Base-by-base conservation (phyloP, 345 rosid genomes). In the Noccaea bulbosa region DNA sequence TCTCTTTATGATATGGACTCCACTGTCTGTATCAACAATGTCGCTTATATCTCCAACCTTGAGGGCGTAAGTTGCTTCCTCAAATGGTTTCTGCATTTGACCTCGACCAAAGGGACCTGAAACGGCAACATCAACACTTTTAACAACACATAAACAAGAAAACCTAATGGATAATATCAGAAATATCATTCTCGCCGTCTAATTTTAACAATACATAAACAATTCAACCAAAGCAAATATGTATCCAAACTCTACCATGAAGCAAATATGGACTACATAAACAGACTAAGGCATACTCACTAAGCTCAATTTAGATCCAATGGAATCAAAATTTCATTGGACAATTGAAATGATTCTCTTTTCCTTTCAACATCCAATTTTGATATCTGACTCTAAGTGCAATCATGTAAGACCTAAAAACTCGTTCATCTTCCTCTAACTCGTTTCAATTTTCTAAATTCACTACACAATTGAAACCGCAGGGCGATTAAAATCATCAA, bases 81-180 rank as follows among this genome's bases (percentile, higher is more conserved):
- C 99, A 41, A 94, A 94, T 48, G 99, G 93, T 84, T 86, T 94
- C 78, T 94, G 97, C 99, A 94, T 94, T 85, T 89, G 95, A 20
- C 99, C 99, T 47, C 81, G 69, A 14, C 97, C 93, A 68, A 94
- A 94, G 15, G 89, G 81, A 68, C 98, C 97, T 91, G 84, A 46
- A 14, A 55, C 63, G 53, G 11, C 33, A 67, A 24, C 50, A 61
- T 60, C 15, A 1, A 12, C 61, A 67, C 2, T 16, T 40, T 32
- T 27, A 27, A 27, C 4, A 27, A 27, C 30, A 27, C 3, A 27
- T 27, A 27, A 27, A 27, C 30, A 27, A 27, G 30, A 27, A 27
- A 27, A 27, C 30, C 30, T 27, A 27, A 27, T 27, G 30, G 30
- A 27, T 20, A 20, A 20, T 20, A 2, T 27, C 2, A 2, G 22